phyloP scores from a whole-genome alignment of 1,139 yeast species.

The Candida anutae region DNA sequence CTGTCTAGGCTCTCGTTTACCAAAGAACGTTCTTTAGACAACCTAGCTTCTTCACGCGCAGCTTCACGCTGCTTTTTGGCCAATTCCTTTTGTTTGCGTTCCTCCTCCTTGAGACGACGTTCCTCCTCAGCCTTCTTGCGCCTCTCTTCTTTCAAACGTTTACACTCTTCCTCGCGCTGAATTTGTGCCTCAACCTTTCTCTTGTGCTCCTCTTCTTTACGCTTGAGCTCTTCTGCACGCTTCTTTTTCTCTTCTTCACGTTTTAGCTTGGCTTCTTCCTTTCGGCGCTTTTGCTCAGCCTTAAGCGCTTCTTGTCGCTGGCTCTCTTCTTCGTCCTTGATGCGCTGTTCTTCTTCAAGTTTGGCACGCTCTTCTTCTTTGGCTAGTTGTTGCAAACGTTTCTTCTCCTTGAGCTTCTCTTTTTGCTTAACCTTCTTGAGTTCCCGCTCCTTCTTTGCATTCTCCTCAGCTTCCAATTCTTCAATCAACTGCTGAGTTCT shows the following conservation, averaged over 20 bases:
- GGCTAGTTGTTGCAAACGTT: slow-evolving; percentile 57
- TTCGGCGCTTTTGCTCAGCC: slow-evolving; percentile 35
- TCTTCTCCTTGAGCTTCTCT: slow-evolving; percentile 75
- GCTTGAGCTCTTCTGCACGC: slow-evolving; percentile 29
- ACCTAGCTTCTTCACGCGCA: slow-evolving; percentile 13
- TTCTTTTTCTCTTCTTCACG: slow-evolving; percentile 49
- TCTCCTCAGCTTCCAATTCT: slow-evolving; percentile 74
- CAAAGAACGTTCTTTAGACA: too few relatives aligned
- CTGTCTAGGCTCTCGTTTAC: too few relatives aligned
- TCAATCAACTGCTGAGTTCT: slow-evolving; percentile 64
- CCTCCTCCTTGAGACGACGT: slow-evolving; percentile 36
- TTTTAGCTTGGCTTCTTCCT: slow-evolving; percentile 42
- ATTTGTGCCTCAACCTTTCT: slow-evolving; percentile 40
- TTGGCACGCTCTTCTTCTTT: slow-evolving; percentile 66
- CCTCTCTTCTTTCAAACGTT: slow-evolving; percentile 32
- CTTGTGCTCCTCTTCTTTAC: slow-evolving; percentile 42
- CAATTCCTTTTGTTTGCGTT: slow-evolving; percentile 34
- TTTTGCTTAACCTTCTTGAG: slow-evolving; percentile 63
- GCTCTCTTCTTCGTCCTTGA: slow-evolving; percentile 28
- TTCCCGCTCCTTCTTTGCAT: slow-evolving; percentile 61
- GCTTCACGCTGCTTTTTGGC: slow-evolving; percentile 36
- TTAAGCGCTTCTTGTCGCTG: slow-evolving; percentile 30
- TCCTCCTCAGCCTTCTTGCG: slow-evolving; percentile 40
- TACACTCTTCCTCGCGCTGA: slow-evolving; percentile 41
- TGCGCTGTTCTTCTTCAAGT: slow-evolving; percentile 47